Conservation (phyloP, 768 basidiomycete genomes). For the Boletus barrowsii region DNA sequence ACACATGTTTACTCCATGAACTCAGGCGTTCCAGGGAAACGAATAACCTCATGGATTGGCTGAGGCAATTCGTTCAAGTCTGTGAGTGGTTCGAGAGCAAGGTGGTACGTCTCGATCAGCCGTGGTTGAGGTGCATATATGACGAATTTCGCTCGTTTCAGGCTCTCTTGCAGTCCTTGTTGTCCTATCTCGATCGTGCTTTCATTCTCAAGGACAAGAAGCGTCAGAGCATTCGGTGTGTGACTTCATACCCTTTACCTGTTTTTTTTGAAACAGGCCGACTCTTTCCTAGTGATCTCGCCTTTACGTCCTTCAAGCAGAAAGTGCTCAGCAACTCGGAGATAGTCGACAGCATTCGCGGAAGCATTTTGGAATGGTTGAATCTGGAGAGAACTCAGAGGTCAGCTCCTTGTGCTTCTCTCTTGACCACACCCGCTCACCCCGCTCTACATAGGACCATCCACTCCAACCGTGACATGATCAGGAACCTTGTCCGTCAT, state of each 20-base stretch:
- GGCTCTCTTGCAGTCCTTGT: constrained; percentile 57
- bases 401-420: constrained; percentile 18
- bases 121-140: constrained; percentile 1
- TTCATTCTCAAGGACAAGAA: constrained; percentile 48
- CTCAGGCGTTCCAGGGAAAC: constrained; percentile 29
- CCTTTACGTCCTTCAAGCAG: constrained; percentile 50
- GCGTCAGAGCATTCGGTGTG: constrained; percentile 46
- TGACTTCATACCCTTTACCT: background rate
- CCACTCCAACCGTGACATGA: constrained; percentile 38
- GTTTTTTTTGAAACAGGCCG: background rate
- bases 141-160: constrained; percentile 22
- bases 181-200: constrained; percentile 70
- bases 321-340: constrained; percentile 47
- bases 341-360: constrained; percentile 43
- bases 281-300: constrained; percentile 44
- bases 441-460: constrained; percentile 31
- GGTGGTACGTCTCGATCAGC: constrained; percentile 45
- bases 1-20: constrained; percentile 37
- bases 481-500: constrained; percentile 54
- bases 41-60: constrained; percentile 47
- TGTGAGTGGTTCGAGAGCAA: constrained; percentile 65
- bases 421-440: background rate
- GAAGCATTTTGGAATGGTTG: constrained; percentile 50
- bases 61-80: constrained; percentile 49
- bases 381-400: constrained; percentile 49